Evolutionary conservation across 768 basidiomycete genomes (phyloP).

Genomic region (Collybia sp.): DNA sequence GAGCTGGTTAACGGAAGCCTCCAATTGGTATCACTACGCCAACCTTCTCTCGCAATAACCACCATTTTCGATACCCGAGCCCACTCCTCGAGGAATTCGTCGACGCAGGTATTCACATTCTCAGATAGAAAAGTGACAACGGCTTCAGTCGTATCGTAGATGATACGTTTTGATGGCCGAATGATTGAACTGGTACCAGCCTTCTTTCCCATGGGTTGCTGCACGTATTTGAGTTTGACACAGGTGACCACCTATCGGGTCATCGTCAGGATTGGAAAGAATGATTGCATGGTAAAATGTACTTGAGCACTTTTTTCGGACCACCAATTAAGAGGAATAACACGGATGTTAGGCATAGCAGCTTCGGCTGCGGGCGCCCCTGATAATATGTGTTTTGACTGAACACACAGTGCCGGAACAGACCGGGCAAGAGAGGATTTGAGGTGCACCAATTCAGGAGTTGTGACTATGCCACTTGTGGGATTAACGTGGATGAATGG

Average conservation of each 20-base stretch:
- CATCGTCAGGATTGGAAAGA: slow-evolving; percentile 5
- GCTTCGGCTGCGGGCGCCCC: slow-evolving; percentile 87
- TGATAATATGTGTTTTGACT: slow-evolving; percentile 74
- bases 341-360: slow-evolving; percentile 88
- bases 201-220: slow-evolving; percentile 72
- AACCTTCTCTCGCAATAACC: slow-evolving; percentile 87
- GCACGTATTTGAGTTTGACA: slow-evolving; percentile 87
- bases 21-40: slow-evolving; percentile 2
- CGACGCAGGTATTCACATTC: slow-evolving; percentile 83
- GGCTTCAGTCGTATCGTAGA: slow-evolving; percentile 85
- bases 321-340: slow-evolving; percentile 92
- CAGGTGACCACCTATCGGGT: slow-evolving; percentile 70
- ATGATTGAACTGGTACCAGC: slow-evolving; percentile 59
- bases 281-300: slow-evolving; percentile 2
- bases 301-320: slow-evolving; percentile 68
- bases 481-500: slow-evolving; percentile 75
- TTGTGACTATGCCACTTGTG: slow-evolving; percentile 28
- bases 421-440: slow-evolving; percentile 74
- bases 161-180: slow-evolving; percentile 82
- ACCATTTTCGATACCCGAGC: slow-evolving; percentile 91
- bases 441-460: slow-evolving; percentile 46
- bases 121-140: slow-evolving; percentile 87
- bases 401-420: slow-evolving; percentile 80
- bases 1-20: slow-evolving; percentile 1
- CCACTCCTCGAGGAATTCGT: slow-evolving; percentile 91